phyloP scores from a whole-genome alignment of 768 basidiomycete species.

The Boletus huronensis region DNA sequence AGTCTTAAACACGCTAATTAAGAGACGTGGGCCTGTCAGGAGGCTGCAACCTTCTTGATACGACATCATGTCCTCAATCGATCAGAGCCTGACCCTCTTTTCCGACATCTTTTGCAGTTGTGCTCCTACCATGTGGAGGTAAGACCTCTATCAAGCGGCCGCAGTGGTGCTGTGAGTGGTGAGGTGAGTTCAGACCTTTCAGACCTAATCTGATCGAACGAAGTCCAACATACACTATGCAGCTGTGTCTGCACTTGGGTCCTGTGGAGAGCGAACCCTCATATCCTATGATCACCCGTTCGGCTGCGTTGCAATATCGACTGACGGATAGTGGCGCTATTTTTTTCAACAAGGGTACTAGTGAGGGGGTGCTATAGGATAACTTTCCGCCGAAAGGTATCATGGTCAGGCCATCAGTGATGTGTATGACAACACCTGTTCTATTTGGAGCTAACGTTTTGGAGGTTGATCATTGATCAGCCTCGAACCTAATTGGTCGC shows the following conservation, averaged over 20 bases:
- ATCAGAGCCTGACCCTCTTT: conserved; percentile 56
- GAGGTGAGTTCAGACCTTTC: conserved; percentile 44
- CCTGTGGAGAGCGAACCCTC: conserved; percentile 34
- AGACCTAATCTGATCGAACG: background rate
- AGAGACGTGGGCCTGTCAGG: conserved; percentile 33
- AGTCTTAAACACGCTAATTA: background rate
- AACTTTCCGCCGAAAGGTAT: background rate
- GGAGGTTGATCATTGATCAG: background rate
- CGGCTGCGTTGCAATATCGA: conserved; percentile 63
- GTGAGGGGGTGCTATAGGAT: conserved; percentile 54
- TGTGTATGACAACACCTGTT: background rate
- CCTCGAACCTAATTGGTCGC: too few species aligned
- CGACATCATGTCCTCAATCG: conserved; percentile 60
- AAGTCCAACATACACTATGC: background rate
- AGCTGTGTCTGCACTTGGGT: conserved; percentile 66
- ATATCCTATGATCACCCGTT: conserved; percentile 45
- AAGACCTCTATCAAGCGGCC: conserved; percentile 64
- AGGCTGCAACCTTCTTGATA: conserved; percentile 52
- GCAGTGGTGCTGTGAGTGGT: conserved; percentile 75
- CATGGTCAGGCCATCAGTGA: background rate
- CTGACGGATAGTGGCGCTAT: conserved; percentile 60
- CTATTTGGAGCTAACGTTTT: background rate
- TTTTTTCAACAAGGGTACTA: conserved; percentile 74
- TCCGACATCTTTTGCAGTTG: conserved; percentile 56
- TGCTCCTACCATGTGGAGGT: conserved; percentile 73